Conservation (phyloP, 1,284 basidiomycete species). For the Irpex sp. region DNA sequence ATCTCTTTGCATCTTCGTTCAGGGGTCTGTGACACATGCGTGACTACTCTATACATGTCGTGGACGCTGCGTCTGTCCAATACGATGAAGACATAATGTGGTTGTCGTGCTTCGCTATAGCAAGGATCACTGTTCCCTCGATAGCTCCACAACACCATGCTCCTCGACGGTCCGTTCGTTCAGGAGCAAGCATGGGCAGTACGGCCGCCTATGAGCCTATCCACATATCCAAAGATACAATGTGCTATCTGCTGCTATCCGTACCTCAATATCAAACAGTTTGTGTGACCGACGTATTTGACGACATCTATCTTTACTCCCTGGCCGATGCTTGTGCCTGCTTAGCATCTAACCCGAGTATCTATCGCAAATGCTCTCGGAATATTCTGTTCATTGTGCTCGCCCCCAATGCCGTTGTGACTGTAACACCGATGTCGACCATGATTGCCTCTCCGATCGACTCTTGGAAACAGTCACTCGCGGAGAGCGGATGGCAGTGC, state of each 20-base stretch:
- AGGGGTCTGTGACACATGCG: neutral
- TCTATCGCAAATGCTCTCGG: neutral
- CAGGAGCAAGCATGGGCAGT: neutral
- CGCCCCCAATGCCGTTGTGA: neutral
- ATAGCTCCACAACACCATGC: too few relatives aligned
- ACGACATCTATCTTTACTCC: neutral
- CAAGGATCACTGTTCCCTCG: neutral
- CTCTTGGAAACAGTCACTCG: neutral
- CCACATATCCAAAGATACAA: neutral
- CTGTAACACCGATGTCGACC: neutral
- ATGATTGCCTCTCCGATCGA: neutral
- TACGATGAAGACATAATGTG: neutral
- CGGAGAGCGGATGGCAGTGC: neutral
- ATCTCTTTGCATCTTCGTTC: neutral
- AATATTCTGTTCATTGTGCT: neutral
- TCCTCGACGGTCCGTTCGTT: neutral
- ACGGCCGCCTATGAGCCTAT: neutral
- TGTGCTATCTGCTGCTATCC: neutral
- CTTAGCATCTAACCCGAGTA: neutral
- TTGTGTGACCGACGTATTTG: neutral
- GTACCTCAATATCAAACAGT: neutral
- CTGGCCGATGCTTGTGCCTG: neutral
- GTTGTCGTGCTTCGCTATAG: neutral
- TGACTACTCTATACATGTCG: neutral
- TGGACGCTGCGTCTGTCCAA: neutral